phyloP scores from a whole-genome alignment of 345 rosid genomes.

The Gossypium arboreum region DNA sequence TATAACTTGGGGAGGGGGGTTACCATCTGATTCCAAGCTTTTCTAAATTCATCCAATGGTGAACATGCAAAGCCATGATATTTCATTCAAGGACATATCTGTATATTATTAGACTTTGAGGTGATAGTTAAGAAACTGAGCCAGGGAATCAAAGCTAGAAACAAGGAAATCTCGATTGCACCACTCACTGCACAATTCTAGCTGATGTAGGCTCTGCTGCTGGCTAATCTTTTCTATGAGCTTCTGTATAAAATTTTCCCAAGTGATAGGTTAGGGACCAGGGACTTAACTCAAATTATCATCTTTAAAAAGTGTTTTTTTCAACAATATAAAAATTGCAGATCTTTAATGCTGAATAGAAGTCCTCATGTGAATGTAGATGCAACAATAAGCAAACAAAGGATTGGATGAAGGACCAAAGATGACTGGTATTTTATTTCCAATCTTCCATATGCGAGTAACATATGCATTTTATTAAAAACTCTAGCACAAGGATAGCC shows the following conservation, averaged over 20 bases:
- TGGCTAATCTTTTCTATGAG: background rate
- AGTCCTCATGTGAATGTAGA: no score
- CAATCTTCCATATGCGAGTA: no score
- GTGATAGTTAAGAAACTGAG: constrained; percentile 1
- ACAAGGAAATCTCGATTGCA: constrained; percentile 9
- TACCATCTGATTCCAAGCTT: constrained; percentile 20
- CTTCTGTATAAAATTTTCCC: background rate
- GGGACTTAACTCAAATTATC: no score
- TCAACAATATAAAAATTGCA: no score
- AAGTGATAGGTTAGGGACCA: no score
- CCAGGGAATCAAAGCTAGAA: constrained; percentile 13
- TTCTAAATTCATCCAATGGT: constrained; percentile 18
- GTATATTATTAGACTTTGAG: background rate
- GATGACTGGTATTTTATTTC: no score
- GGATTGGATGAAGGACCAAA: no score
- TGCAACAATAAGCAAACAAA: no score
- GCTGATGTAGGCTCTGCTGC: background rate
- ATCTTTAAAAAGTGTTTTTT: no score
- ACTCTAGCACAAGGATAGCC: no score
- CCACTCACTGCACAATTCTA: background rate
- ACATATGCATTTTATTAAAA: no score
- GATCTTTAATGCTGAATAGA: no score
- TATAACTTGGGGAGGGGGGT: constrained; percentile 5
- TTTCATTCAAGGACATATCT: background rate
- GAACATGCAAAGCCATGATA: background rate